These are phyloP conservation scores for Macaranga tanarius DNA, from an alignment of 441 rosid species.

Conservation along the genomic window DNA sequence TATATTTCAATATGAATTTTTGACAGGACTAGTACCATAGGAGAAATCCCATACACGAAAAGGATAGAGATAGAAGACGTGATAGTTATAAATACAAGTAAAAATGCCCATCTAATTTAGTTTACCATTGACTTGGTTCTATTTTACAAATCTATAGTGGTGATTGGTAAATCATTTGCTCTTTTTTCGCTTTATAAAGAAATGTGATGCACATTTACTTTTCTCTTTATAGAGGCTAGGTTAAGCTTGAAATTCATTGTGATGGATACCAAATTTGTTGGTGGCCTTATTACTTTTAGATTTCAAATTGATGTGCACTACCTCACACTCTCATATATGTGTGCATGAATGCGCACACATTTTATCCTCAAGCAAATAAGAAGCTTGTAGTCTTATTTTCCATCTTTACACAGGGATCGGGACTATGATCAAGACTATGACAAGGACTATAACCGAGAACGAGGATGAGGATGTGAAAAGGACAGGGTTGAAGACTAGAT, in stretches of 20 bases:
- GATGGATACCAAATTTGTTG: neutral
- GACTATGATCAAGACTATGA: conserved; percentile 62
- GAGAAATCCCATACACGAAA: conserved; percentile 76
- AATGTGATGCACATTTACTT: neutral
- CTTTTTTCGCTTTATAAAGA: too few species aligned
- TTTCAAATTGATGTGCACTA: neutral
- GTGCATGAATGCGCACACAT: neutral
- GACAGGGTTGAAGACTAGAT: conserved; percentile 46
- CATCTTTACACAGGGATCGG: conserved; percentile 42
- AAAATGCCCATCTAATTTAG: neutral
- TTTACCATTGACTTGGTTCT: neutral
- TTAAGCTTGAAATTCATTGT: too few species aligned
- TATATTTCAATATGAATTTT: neutral
- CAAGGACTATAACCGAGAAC: conserved; percentile 53
- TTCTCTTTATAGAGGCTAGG: neutral
- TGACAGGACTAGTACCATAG: conserved; percentile 69
- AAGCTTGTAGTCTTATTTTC: neutral
- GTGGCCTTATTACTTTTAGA: neutral
- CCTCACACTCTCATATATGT: too few species aligned
- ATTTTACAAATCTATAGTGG: neutral
- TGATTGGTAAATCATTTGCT: neutral
- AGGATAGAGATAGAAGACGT: conserved; percentile 73
- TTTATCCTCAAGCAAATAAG: neutral
- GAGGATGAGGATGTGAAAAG: conserved; percentile 39
- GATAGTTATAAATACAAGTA: conserved; percentile 72